phyloP scores from a whole-genome alignment of 768 basidiomycete species.

The Collybia mongolica region DNA sequence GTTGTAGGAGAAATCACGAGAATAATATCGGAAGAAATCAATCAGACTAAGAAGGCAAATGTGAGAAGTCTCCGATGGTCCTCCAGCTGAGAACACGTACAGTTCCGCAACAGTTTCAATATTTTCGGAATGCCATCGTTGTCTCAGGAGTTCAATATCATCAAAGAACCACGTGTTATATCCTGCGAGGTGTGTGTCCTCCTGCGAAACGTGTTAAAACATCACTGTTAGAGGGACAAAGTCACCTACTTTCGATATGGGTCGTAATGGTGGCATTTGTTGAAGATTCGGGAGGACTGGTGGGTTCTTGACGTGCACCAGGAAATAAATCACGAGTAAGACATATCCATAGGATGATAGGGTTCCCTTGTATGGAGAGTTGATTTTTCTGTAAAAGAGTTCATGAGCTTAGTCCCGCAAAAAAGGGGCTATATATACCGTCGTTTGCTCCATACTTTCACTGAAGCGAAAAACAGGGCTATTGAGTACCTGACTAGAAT shows the following conservation, averaged over 20 bases:
- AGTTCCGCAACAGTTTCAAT: slow-evolving; percentile 90
- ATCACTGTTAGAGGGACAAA: slow-evolving; percentile 5
- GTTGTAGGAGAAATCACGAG: slow-evolving; percentile 90
- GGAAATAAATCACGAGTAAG: slow-evolving; percentile 95
- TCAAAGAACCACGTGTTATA: slow-evolving; percentile 97
- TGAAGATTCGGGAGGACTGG: slow-evolving; percentile 96
- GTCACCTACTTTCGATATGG: slow-evolving; percentile 69
- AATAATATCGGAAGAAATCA: slow-evolving; percentile 97
- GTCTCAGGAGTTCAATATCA: slow-evolving; percentile 88
- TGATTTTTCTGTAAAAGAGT: slow-evolving; percentile 74
- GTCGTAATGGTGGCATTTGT: slow-evolving; percentile 88
- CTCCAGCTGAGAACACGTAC: slow-evolving; percentile 44
- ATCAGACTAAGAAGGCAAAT: slow-evolving; percentile 60
- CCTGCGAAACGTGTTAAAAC: slow-evolving; percentile 38
- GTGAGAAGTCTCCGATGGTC: slow-evolving; percentile 2
- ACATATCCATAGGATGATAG: slow-evolving; percentile 97
- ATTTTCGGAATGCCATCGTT: slow-evolving; percentile 94
- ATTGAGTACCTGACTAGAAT: too few species aligned
- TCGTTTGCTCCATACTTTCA: slow-evolving; percentile 99
- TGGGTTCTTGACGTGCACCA: slow-evolving; percentile 96
- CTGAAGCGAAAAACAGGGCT: slow-evolving; percentile 34
- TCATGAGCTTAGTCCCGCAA: slow-evolving; percentile 5
- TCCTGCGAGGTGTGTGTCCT: slow-evolving; percentile 77
- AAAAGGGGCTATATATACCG: slow-evolving; percentile 44
- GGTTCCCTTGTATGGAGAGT: slow-evolving; percentile 96